phyloP scores from a whole-genome alignment of 768 basidiomycete genomes.

The Russula sp. region DNA sequence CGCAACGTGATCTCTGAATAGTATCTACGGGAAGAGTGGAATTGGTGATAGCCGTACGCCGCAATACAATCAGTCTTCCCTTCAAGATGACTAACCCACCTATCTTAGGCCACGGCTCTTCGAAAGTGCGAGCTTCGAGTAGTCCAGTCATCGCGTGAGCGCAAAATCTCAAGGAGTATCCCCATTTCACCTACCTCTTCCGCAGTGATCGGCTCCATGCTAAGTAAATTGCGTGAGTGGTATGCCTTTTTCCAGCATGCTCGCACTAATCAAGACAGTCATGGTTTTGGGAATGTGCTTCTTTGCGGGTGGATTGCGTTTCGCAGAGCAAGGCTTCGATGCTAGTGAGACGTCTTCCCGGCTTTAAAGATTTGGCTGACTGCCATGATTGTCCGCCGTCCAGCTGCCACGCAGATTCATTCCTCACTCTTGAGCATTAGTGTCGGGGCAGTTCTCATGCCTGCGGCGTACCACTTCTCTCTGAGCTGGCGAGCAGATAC shows the following conservation, averaged over 20 bases:
- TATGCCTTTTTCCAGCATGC: constrained; percentile 5
- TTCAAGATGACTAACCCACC: background rate
- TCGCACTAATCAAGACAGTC: constrained; percentile 36
- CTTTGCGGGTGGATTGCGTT: constrained; percentile 71
- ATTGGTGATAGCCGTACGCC: constrained; percentile 63
- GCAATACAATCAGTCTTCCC: background rate
- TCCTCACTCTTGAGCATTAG: constrained; percentile 69
- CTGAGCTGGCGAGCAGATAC: constrained; percentile 30
- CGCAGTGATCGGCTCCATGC: constrained; percentile 72
- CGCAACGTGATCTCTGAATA: background rate
- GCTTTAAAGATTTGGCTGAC: background rate
- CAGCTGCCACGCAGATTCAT: constrained; percentile 67
- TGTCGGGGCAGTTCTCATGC: constrained; percentile 71
- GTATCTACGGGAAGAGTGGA: constrained; percentile 34
- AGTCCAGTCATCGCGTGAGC: constrained; percentile 72
- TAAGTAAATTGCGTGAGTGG: constrained; percentile 61
- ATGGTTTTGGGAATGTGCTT: constrained; percentile 83
- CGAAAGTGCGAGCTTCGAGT: constrained; percentile 74
- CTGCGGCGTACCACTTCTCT: constrained; percentile 68
- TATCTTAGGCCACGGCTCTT: constrained; percentile 62
- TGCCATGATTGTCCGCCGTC: background rate
- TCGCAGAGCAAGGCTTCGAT: constrained; percentile 74
- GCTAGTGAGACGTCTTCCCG: constrained; percentile 38
- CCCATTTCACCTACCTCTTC: constrained; percentile 5
- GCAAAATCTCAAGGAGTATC: background rate